Evolutionary conservation across 208 protist species (phyloP), one percentile per base, ranked within the genome.

Genomic region (Trichomonas tenax): DNA sequence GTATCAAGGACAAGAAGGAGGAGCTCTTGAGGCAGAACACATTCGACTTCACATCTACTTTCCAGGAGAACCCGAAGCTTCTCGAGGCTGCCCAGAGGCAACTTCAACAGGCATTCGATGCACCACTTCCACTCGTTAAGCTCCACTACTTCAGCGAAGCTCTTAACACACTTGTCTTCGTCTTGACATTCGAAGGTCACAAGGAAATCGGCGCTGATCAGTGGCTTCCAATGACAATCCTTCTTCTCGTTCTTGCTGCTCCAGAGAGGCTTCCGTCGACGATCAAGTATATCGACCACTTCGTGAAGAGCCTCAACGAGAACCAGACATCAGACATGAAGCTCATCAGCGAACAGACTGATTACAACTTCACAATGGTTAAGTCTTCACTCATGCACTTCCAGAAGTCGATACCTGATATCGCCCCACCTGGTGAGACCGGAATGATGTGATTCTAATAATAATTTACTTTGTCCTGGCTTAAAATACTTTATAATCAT

Each of bases 31-130:
- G 41, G n/a, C 82, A 90, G n/a, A 90, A 90, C 17, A 90, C 82
- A 11, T 90, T 90, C n/a, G 82, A 90, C n/a, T 90, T 90, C 82
- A 90, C 82, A n/a, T 45, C 36, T n/a, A 90, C 82, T 8, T 90
- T 90, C 82, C 82, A 90, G 48, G 40, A 90, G n/a, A 90, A 90
- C n/a, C 82, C 82, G 41, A 90, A 90, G n/a, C 17, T 90, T 34
- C 23, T 90, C 6, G 82, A 90, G 21, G 17, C 40, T n/a, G 82
- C 82, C 31, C 36, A 90, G 17, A 45, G 23, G 23, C 82, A 90
- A 90, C 17, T 90, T 11, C 36, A 90, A 90, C 34, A 48, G 48
- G 82, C 82, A 11, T 90, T 90, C 17, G 82, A 90, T 48, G 82
- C 82, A n/a, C 82, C 82, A 48, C 23, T 90, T 3, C 82, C 82